phyloP scores from a whole-genome alignment of 345 rosid species.

The Eucalyptus cladocalyx region DNA sequence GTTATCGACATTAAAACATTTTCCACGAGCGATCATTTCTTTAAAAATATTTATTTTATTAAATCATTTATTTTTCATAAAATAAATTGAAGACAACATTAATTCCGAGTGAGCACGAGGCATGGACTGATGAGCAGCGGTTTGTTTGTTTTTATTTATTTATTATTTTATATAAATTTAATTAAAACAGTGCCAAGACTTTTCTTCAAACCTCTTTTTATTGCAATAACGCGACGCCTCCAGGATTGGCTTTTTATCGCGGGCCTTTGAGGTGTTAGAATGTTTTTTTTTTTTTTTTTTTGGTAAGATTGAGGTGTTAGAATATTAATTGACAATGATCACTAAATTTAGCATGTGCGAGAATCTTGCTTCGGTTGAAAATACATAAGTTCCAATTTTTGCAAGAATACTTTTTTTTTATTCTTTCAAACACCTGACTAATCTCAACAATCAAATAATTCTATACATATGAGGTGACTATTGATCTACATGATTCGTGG shows the following conservation, averaged over 20 bases:
- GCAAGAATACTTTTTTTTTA: neutral
- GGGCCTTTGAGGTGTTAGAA: neutral
- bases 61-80: fast-evolving
- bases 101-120: too few relatives aligned
- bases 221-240: neutral
- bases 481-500: neutral
- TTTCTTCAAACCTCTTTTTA: neutral
- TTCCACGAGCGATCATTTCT: fast-evolving
- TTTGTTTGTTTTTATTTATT: too few relatives aligned
- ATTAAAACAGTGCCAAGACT: neutral
- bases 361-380: neutral
- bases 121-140: too few relatives aligned
- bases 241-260: neutral
- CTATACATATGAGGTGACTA: neutral
- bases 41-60: neutral
- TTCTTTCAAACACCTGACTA: neutral
- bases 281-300: too few relatives aligned
- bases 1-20: fast-evolving
- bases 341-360: neutral
- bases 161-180: neutral
- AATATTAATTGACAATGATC: neutral
- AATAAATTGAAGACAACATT: too few relatives aligned
- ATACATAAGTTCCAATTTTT: neutral
- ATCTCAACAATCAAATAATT: neutral
- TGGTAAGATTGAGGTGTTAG: too few relatives aligned